phyloP scores from a whole-genome alignment of 225 moss, liverwort and hornwort species.

The Polytrichum commune region DNA sequence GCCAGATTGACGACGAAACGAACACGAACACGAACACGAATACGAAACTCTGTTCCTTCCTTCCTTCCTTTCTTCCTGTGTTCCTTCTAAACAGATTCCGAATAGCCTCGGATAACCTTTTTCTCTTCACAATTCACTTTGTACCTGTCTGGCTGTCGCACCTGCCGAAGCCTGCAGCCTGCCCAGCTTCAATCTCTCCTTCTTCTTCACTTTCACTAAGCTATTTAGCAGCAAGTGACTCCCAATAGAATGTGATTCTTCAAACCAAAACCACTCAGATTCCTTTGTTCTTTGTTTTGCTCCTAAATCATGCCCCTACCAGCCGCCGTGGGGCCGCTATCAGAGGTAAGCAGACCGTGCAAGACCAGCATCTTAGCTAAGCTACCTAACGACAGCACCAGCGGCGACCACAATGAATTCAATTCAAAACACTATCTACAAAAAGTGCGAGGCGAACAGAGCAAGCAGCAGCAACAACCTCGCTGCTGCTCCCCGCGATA shows the following conservation, averaged over 20 bases:
- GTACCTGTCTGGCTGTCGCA: neutral
- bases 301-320: slow-evolving; percentile 13
- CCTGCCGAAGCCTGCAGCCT: no score
- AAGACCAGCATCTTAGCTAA: slow-evolving; percentile 29
- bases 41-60: neutral
- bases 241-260: neutral
- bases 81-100: neutral
- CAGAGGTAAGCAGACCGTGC: slow-evolving; percentile 13
- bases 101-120: neutral
- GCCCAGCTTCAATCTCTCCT: no score
- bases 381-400: neutral
- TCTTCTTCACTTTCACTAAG: neutral
- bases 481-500: no score
- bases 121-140: neutral
- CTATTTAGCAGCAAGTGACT: no score
- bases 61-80: neutral
- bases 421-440: no score
- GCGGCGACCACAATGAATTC: no score
- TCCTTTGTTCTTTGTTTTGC: neutral
- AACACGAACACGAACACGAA: neutral
- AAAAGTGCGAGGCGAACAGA: no score
- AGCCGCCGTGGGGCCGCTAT: slow-evolving; percentile 14
- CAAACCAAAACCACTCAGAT: neutral
- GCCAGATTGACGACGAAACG: slow-evolving; percentile 32
- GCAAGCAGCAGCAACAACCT: no score